These are phyloP conservation scores for Actinomortierella wolfii DNA, from an alignment of 371 early-diverging fungal genomes.

Conservation along the genomic window DNA sequence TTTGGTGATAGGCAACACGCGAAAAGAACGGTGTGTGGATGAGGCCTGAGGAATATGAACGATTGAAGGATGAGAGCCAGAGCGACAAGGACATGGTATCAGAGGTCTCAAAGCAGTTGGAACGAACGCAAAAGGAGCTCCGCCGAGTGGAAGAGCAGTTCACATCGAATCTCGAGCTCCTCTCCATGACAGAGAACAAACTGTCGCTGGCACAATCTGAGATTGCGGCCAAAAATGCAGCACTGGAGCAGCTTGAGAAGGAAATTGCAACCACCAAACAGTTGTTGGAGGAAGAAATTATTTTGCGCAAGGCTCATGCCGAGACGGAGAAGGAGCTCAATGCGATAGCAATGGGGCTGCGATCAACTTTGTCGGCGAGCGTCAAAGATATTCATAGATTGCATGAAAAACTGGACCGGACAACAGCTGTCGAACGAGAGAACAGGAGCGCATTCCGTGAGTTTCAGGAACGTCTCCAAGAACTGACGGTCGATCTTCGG, in stretches of 20 bases:
- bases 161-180: slow-evolving; percentile 49
- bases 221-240: slow-evolving; percentile 36
- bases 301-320: slow-evolving; percentile 54
- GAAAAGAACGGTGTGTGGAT: slow-evolving; percentile 79
- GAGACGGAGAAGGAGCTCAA: slow-evolving; percentile 53
- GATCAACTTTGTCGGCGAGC: slow-evolving; percentile 47
- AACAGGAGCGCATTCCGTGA: slow-evolving; percentile 24
- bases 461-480: slow-evolving; percentile 25
- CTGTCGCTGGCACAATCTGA: slow-evolving; percentile 47
- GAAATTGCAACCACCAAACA: slow-evolving; percentile 45
- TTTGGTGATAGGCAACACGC: slow-evolving; percentile 57
- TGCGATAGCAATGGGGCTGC: slow-evolving; percentile 50
- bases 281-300: slow-evolving; percentile 35
- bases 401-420: slow-evolving; percentile 50
- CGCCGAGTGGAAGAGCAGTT: slow-evolving; percentile 49
- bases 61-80: slow-evolving; percentile 57
- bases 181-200: slow-evolving; percentile 45
- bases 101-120: slow-evolving; percentile 54
- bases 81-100: slow-evolving; percentile 60
- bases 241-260: slow-evolving; percentile 38
- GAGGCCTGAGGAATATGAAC: slow-evolving; percentile 63
- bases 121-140: slow-evolving; percentile 49
- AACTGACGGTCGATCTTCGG: slow-evolving; percentile 10
- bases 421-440: slow-evolving; percentile 22
- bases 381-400: slow-evolving; percentile 55